Evolutionary conservation across 2,329 filamentous ascomycete genomes (phyloP), one percentile per base, ranked within the genome.

Genomic region (Colletotrichum sp.): DNA sequence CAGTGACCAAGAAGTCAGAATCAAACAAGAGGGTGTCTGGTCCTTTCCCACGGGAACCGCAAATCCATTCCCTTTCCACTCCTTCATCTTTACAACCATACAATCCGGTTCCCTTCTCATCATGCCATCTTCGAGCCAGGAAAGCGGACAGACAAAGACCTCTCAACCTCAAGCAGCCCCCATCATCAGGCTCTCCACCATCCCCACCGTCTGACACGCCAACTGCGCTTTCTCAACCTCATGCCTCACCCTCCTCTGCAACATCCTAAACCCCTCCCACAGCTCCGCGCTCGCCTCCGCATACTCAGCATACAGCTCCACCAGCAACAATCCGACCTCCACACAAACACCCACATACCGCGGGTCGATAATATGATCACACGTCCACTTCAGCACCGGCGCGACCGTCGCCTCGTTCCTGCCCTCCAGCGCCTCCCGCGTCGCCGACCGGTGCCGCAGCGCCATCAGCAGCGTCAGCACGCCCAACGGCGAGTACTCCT

Each of bases 241-340:
- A 55, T 91, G 87, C 77, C 92, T 90, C 24, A 99, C 96, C 52
- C 93, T 89, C 61, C 90, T 87, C 82, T 94, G 92, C 78, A 98
- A 87, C 65, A 88, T 88, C 79, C 91, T 89, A 80, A 99, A 92
- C 65, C 93, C 89, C 66, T 89, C 88, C 77, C 95, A 93, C 72
- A 99, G 90, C 82, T 94, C 92, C 8, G 91, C 89, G 43, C 94
- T 96, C 66, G 93, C 92, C 3, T 92, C 94, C 28, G 96, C 89
- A 79, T 95, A 94, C 82, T 95, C 93, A 34, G 94, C 93, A 83
- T 99, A 99, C 48, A 99, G 87, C 81, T 99, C 96, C 24, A 99
- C 87, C 43, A 99, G 88, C 75, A 96, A 90, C 81, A 98, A 90
- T 18, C 94, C 93, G 26, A 97, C 92, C 84, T 99, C 96, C 28